These are phyloP conservation scores for Acanthamoeba sp. DNA, from an alignment of 208 protist species.

Conservation along the genomic window DNA sequence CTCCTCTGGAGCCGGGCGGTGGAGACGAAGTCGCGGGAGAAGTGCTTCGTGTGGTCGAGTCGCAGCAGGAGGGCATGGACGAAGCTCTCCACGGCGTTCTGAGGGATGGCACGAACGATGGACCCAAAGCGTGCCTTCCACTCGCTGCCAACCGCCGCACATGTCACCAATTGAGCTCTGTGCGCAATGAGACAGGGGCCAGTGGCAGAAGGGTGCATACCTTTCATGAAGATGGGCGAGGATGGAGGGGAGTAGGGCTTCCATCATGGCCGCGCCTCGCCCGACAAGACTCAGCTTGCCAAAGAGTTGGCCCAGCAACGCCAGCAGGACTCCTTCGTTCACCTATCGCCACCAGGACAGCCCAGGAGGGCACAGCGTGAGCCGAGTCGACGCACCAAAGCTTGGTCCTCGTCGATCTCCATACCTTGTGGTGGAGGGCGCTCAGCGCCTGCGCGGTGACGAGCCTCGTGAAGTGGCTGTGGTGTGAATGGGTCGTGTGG, in stretches of 20 bases:
- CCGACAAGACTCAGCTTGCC: constrained; percentile 26
- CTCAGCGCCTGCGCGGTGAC: neutral
- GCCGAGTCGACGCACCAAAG: no score
- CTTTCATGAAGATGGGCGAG: neutral
- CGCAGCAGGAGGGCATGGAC: neutral
- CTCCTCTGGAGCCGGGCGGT: neutral
- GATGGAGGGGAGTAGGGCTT: neutral
- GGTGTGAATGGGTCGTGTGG: no score
- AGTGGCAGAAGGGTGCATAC: no score
- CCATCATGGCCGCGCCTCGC: neutral
- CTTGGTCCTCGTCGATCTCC: neutral
- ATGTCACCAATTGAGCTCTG: no score
- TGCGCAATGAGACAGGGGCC: neutral
- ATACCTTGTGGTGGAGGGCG: neutral
- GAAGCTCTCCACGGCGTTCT: constrained; percentile 6
- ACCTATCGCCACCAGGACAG: neutral
- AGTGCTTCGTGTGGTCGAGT: neutral
- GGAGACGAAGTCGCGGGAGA: neutral
- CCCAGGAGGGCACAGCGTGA: no score
- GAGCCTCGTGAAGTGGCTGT: neutral
- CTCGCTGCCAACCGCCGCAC: neutral
- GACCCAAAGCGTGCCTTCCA: neutral
- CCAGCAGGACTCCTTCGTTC: neutral
- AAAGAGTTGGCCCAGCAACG: neutral
- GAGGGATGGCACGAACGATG: neutral